phyloP scores from a whole-genome alignment of 805 yeast genomes.

The Jamesozyma jinghongensis region DNA sequence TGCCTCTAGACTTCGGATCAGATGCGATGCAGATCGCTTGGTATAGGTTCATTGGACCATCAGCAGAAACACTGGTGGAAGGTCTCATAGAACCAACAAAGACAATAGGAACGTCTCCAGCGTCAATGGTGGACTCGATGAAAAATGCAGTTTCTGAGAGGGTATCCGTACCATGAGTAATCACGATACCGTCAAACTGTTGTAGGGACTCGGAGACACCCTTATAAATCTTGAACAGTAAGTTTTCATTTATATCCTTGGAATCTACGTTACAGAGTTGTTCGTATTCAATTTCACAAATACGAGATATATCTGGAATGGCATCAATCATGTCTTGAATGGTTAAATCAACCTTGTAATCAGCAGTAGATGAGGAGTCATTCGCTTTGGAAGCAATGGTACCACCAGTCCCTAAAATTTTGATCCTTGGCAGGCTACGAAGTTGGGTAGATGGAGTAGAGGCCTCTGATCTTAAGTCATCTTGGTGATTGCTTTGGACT shows the following conservation, averaged over 20 bases:
- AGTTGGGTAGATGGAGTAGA: slow-evolving; percentile 1
- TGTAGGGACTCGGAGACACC: slow-evolving; percentile 39
- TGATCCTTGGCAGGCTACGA: slow-evolving; percentile 31
- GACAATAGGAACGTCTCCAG: slow-evolving; percentile 48
- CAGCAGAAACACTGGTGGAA: slow-evolving; percentile 58
- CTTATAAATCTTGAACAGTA: slow-evolving; percentile 38
- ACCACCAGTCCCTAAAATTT: slow-evolving; percentile 51
- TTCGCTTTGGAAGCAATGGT: slow-evolving; percentile 49
- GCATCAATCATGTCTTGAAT: slow-evolving; percentile 42
- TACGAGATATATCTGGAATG: slow-evolving; percentile 46
- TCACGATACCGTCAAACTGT: slow-evolving; percentile 48
- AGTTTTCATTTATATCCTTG: slow-evolving; percentile 42
- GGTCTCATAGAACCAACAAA: slow-evolving; percentile 73
- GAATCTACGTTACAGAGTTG: slow-evolving; percentile 57
- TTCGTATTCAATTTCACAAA: slow-evolving; percentile 52
- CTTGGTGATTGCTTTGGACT: slow-evolving; percentile 6
- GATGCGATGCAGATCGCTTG: slow-evolving; percentile 62
- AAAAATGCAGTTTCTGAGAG: slow-evolving; percentile 61
- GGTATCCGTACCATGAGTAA: slow-evolving; percentile 67
- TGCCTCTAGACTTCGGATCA: slow-evolving; percentile 37
- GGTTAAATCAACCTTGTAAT: slow-evolving; percentile 44
- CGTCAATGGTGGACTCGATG: slow-evolving; percentile 39
- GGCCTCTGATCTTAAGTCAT: not conserved
- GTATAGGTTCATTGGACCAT: slow-evolving; percentile 64
- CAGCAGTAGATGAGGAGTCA: slow-evolving; percentile 42